Percentiles rank a stretch among this genome's conserved stretches.
phyloP scores from a whole-genome alignment of 352 stramenopile species.

The Pythium graminicola region DNA sequence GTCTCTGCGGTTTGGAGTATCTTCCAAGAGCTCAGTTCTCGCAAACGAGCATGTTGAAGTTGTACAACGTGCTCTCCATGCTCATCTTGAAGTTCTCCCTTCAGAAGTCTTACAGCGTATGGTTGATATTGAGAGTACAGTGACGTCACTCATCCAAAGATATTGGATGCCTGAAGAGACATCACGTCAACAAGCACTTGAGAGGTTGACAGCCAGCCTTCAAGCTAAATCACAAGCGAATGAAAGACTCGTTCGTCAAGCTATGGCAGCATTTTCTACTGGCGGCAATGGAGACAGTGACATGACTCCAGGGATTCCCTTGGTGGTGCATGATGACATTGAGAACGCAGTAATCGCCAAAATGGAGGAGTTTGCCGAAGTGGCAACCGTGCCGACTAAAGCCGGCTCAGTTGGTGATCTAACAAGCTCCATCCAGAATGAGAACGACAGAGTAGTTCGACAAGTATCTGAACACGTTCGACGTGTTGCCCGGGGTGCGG shows the following conservation, averaged over 20 bases:
- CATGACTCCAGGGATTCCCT: neutral
- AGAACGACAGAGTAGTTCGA: neutral
- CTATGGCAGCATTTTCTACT: slow-evolving; percentile 29
- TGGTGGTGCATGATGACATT: neutral
- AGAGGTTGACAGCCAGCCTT: slow-evolving; percentile 30
- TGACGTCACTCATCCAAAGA: slow-evolving; percentile 40
- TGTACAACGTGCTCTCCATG: slow-evolving; percentile 50
- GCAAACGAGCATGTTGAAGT: slow-evolving; percentile 41
- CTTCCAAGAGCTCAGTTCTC: slow-evolving; percentile 31
- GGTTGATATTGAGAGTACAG: slow-evolving; percentile 40
- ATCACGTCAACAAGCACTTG: slow-evolving; percentile 35
- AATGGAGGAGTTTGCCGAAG: neutral
- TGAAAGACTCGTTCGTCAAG: slow-evolving; percentile 45
- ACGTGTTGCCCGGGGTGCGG: no score
- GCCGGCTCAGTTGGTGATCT: no score
- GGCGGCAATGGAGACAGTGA: neutral
- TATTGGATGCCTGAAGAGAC: slow-evolving; percentile 59
- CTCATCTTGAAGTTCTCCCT: slow-evolving; percentile 51
- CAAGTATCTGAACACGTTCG: neutral
- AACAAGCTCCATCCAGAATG: no score
- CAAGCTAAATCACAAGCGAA: slow-evolving; percentile 33
- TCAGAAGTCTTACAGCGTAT: slow-evolving; percentile 49
- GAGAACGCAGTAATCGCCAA: neutral
- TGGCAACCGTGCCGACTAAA: neutral
- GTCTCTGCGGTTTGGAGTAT: slow-evolving; percentile 39